phyloP scores from a whole-genome alignment of 495 filamentous ascomycete genomes.

The Aspergillus avenaceus region DNA sequence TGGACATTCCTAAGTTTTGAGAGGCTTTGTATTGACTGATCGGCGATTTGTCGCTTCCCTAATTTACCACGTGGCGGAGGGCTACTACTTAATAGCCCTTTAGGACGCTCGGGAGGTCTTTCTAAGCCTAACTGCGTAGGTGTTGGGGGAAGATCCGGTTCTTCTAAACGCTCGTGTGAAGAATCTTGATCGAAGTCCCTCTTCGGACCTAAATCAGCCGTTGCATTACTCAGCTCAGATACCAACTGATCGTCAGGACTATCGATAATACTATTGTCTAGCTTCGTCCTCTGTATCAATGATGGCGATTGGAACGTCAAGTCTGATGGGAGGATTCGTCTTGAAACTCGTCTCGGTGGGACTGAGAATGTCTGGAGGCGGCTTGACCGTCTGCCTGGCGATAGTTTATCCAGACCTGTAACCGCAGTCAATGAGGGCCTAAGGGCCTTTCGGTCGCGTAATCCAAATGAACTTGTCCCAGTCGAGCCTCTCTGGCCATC shows the following conservation, averaged over 20 bases:
- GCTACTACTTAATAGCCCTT: constrained; percentile 39
- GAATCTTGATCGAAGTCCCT: constrained; percentile 23
- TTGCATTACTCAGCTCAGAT: constrained; percentile 34
- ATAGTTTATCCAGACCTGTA: constrained; percentile 27
- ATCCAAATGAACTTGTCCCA: constrained; percentile 24
- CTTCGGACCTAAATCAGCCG: constrained; percentile 18
- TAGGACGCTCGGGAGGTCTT: constrained; percentile 32
- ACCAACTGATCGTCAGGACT: constrained; percentile 41
- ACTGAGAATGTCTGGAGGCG: constrained; percentile 37
- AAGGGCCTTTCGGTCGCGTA: constrained; percentile 34
- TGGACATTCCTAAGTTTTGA: constrained; percentile 27
- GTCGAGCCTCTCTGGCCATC: constrained; percentile 17
- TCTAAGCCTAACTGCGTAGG: constrained; percentile 58
- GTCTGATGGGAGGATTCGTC: constrained; percentile 39
- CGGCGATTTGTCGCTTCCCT: constrained; percentile 22
- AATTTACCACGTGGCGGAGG: constrained; percentile 31
- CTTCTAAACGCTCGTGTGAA: constrained; percentile 39
- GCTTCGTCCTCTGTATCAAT: constrained; percentile 24
- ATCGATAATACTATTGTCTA: constrained; percentile 9
- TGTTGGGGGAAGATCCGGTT: constrained; percentile 69
- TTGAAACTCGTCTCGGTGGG: constrained; percentile 38
- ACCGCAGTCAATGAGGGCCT: constrained; percentile 34
- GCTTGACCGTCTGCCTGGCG: constrained; percentile 31
- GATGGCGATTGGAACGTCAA: constrained; percentile 40
- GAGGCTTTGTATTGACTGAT: constrained; percentile 24